Base-by-base conservation (phyloP, 2,329 filamentous ascomycete genomes). In the Nigrograna mackinnonii region DNA sequence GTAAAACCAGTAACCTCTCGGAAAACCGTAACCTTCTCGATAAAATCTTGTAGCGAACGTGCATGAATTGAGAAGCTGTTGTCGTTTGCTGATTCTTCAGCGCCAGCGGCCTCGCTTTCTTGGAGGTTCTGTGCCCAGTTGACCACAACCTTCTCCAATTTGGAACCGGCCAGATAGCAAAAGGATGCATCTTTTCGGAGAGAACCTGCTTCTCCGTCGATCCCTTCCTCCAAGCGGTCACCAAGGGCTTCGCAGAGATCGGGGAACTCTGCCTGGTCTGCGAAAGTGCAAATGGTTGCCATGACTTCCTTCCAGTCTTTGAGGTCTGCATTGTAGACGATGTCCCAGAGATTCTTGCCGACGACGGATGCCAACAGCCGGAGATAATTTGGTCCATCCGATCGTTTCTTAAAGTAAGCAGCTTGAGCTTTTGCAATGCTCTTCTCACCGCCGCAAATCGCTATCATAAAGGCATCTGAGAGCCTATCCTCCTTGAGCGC, bases 1-100 rank as follows among this genome's bases (percentile, higher is more conserved):
- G 87, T 76, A 75, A 96, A 99, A 62, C 92, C 91, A 49, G 91
- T 91, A 32, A 96, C 91, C 55, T 94, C 83, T 41, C 94, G 86
- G 84, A 99, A 99, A 40, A 99, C 83, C 0, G 91, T 95, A 35
- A 99, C 94, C 77, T 99, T 99, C 73, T 99, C 94, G 49, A 99
- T 95, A 63, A 99, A 92, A 53, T 88, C 86, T 69, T 97, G 94
- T 32, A 99, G 75, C 35, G 87, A 86, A 48, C 85, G 84, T 41
- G 92, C 91, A 60, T 97, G 94, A 37, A 97, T 84, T 0, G 92
- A 95, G 72, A 96, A 99, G 44, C 84, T 87, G 17, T 89, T 92
- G 58, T 91, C 89, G 22, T 82, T 82, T 18, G 79, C 79, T 16
- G 80, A 77, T 49, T 85, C 80, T 57, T 90, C 79, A 48, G 95